Conservation (phyloP, 2,329 filamentous ascomycete species). For the Ascocoryne sarcoides region DNA sequence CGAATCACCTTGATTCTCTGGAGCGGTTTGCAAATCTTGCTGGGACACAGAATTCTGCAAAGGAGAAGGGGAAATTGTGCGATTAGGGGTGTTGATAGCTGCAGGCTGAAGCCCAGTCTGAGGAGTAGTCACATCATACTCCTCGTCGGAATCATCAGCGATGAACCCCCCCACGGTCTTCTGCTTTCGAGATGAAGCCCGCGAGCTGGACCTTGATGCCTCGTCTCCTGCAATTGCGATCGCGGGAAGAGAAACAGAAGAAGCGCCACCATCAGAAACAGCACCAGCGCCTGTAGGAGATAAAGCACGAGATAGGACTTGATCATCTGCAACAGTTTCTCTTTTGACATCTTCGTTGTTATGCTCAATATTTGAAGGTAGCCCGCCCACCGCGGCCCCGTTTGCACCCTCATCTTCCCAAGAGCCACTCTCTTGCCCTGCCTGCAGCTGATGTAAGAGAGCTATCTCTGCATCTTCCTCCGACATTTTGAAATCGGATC, state of each 20-base stretch:
- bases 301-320: constrained; percentile 29
- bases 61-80: constrained; percentile 24
- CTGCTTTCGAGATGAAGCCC: constrained; percentile 25
- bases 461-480: constrained; percentile 31
- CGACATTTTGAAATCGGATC: constrained; percentile 21
- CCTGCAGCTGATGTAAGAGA: constrained; percentile 30
- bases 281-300: constrained; percentile 27
- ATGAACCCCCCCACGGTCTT: constrained; percentile 29
- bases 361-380: constrained; percentile 30
- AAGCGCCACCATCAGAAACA: constrained; percentile 25
- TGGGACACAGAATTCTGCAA: constrained; percentile 24
- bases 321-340: constrained; percentile 31
- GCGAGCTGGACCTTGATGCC: constrained; percentile 26
- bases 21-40: constrained; percentile 17
- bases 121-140: constrained; percentile 24
- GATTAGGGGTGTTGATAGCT: constrained; percentile 21
- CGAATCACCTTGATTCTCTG: constrained; percentile 26
- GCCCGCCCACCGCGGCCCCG: constrained; percentile 23
- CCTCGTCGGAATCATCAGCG: constrained; percentile 30
- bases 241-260: constrained; percentile 26
- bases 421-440: constrained; percentile 25
- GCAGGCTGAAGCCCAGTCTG: constrained; percentile 19
- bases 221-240: constrained; percentile 22
- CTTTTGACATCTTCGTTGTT: constrained; percentile 29
- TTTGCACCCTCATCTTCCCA: constrained; percentile 25